Conservation (phyloP, 495 filamentous ascomycete species). For the Penicillium verhagenii region DNA sequence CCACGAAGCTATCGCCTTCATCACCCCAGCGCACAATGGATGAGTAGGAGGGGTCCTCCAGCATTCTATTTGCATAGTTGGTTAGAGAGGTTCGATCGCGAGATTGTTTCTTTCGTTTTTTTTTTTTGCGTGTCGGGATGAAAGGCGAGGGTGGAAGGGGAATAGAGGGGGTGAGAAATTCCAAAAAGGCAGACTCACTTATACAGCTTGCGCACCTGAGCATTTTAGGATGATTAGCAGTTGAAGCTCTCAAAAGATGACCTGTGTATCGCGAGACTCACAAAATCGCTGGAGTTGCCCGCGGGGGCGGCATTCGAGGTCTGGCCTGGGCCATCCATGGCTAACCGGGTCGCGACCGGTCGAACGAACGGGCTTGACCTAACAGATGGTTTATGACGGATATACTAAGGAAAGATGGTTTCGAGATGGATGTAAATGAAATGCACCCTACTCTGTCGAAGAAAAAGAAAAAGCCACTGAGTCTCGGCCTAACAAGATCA, state of each 20-base stretch:
- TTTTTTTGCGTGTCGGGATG: not conserved
- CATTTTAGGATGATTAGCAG: slow-evolving; percentile 32
- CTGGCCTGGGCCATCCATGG: slow-evolving; percentile 52
- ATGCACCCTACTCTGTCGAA: slow-evolving; percentile 4
- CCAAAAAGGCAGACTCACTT: slow-evolving; percentile 61
- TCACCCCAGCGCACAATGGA: slow-evolving; percentile 95
- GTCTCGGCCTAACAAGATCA: slow-evolving; percentile 7
- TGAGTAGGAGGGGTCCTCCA: slow-evolving; percentile 91
- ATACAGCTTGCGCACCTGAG: slow-evolving; percentile 95
- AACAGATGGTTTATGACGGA: slow-evolving; percentile 11
- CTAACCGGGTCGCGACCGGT: slow-evolving; percentile 45
- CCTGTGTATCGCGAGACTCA: slow-evolving; percentile 44
- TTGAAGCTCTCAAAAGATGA: not conserved
- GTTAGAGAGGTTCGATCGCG: slow-evolving; percentile 10
- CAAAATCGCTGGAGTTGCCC: slow-evolving; percentile 78
- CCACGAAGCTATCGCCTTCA: slow-evolving; percentile 93
- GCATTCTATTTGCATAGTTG: slow-evolving; percentile 64
- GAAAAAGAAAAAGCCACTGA: slow-evolving; percentile 12
- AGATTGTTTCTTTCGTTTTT: not conserved
- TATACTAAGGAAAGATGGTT: slow-evolving; percentile 6
- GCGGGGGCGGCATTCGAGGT: slow-evolving; percentile 52
- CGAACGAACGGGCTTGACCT: slow-evolving; percentile 38
- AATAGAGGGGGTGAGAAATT: slow-evolving; percentile 12
- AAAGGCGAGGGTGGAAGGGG: slow-evolving; percentile 1
- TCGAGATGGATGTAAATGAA: slow-evolving; percentile 1